A percentile compares a stretch with the other conserved stretches of the same genome.
Conservation (phyloP, 768 basidiomycete species). For the Rhodotorula taiwanensis region DNA sequence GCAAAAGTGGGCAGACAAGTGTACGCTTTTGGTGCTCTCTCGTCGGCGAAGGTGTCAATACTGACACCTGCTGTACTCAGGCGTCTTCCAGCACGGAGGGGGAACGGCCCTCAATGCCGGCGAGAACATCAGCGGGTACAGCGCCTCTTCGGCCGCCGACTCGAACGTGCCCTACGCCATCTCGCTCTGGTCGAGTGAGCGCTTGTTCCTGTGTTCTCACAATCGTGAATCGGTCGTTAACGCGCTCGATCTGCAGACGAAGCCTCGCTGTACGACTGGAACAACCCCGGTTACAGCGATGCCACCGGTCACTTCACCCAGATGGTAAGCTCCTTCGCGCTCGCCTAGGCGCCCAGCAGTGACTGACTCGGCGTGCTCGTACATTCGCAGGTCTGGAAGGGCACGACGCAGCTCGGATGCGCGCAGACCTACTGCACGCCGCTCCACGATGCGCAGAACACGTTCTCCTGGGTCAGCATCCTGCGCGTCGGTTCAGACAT, state of each 20-base stretch:
- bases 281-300: slow-evolving; percentile 32
- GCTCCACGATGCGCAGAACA: slow-evolving; percentile 2
- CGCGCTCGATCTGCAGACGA: slow-evolving; percentile 17
- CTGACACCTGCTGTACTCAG: background rate
- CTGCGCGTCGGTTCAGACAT: background rate
- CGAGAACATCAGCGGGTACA: slow-evolving; percentile 40
- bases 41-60: background rate
- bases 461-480: background rate
- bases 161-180: background rate
- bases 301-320: slow-evolving; percentile 29
- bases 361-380: no score
- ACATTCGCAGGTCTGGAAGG: slow-evolving; percentile 40
- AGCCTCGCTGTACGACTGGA: slow-evolving; percentile 37
- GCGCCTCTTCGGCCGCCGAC: background rate
- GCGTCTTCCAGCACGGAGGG: slow-evolving; percentile 36
- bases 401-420: slow-evolving; percentile 41
- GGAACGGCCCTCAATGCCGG: background rate
- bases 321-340: background rate
- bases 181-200: background rate
- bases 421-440: slow-evolving; percentile 35
- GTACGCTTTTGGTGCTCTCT: slow-evolving; percentile 8
- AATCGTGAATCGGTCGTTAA: background rate
- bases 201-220: background rate
- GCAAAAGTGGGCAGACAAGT: slow-evolving; percentile 36
- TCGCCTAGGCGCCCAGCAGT: background rate